Base-by-base conservation (phyloP, 441 rosid genomes). In the Gossypium schwendimanii region DNA sequence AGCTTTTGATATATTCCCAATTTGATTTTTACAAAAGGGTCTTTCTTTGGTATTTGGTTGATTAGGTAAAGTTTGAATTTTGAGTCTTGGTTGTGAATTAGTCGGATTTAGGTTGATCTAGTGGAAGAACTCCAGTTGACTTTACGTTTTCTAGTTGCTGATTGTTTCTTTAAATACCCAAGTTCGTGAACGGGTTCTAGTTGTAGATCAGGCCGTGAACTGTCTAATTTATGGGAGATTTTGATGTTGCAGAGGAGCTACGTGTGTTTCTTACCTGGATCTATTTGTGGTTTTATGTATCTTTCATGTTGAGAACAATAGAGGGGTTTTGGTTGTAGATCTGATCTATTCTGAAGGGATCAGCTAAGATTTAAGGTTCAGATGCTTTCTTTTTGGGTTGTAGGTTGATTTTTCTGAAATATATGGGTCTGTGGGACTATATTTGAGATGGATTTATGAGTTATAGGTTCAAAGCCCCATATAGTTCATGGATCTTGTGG, bases 281-380 rank as follows among this genome's bases (percentile, higher is more conserved):
- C 21, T 63, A 31, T 45, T 8, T 20, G 3, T 65, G 12, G 54
- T 14, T 67, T 47, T 53, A 28, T 36, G 33, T 1, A 6, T 33
- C n/a, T 44, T 64, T 39, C 15, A 71, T 3, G 26, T 44, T 45
- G 64, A 59, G 14, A 28, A 47, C 66, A 23, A 10, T 59, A 14
- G 20, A 45, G 41, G 63, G 39, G 73, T 33, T 63, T 62, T 59
- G 15, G 24, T 18, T 69, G 31, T 63, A 33, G 78, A 78, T 75
- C 67, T 8, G 71, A 45, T 55, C 23, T 58, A 11, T 57, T 47
- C 58, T 54, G 53, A 36, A 33, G 4, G 63, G 36, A 76, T 31
- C 12, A 5, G 28, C n/a, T 14, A 15, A 11, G 23, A 9, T 73
- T 53, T 0, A 2, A 17, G 57, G 17, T 21, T 73, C 11, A 50